Evolutionary conservation across 345 rosid genomes (phyloP).

Genomic region (Corchorus olitorius): DNA sequence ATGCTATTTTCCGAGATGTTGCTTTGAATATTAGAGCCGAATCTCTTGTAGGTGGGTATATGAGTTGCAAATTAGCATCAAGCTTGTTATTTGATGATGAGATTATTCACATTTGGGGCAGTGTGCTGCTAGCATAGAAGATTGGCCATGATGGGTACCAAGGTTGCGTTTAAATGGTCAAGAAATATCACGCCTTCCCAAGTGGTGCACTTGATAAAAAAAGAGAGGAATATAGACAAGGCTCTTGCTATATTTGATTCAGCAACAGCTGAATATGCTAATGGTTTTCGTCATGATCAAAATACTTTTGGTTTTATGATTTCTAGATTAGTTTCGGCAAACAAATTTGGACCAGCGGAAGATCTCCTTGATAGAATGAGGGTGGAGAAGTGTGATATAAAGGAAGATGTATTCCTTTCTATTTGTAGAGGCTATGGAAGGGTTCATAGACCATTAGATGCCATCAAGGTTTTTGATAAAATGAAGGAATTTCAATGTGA

Average conservation of each 20-base stretch:
- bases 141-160: conserved; percentile 36
- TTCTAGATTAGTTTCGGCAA: conserved; percentile 64
- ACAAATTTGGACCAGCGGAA: conserved; percentile 67
- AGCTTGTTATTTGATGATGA: not conserved
- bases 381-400: conserved; percentile 51
- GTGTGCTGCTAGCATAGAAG: conserved; percentile 15
- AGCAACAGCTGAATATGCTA: conserved; percentile 69
- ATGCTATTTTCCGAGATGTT: not conserved
- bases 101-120: not conserved
- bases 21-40: not conserved
- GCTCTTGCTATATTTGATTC: conserved; percentile 63
- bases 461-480: conserved; percentile 63
- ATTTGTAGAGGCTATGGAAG: conserved; percentile 80
- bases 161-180: conserved; percentile 58
- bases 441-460: conserved; percentile 73
- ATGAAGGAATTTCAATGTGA: conserved; percentile 69
- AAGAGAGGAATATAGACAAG: conserved; percentile 62
- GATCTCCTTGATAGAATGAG: conserved; percentile 74
- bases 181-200: conserved; percentile 56
- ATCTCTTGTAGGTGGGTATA: not conserved
- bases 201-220: conserved; percentile 61
- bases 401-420: conserved; percentile 62
- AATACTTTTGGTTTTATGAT: conserved; percentile 61
- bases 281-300: conserved; percentile 65
- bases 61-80: not conserved